Evolutionary conservation across 495 filamentous ascomycete genomes (phyloP).

Genomic region (Rhypophila decipiens): DNA sequence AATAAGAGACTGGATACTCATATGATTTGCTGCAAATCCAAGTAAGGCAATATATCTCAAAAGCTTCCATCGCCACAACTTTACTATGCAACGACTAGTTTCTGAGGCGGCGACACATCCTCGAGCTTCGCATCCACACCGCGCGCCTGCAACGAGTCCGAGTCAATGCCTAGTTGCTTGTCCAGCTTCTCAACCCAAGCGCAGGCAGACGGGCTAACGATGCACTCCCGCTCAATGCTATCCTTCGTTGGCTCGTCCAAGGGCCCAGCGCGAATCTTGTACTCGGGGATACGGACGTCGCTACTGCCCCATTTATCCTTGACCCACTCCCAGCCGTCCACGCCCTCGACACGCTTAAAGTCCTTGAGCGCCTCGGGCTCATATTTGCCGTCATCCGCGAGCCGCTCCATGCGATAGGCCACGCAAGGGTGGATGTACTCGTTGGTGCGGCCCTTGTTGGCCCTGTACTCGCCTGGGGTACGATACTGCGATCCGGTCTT

Average conservation of each 20-base stretch:
- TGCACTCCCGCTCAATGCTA: constrained; percentile 3
- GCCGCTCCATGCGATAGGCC: constrained; percentile 2
- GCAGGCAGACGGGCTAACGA: not conserved
- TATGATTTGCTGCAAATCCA: too few species aligned
- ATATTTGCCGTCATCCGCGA: not conserved
- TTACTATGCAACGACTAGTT: too few species aligned
- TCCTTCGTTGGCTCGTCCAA: too few species aligned
- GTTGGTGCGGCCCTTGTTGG: constrained; percentile 6
- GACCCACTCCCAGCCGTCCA: constrained; percentile 7
- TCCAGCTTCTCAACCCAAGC: constrained; percentile 2
- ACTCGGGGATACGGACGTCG: constrained; percentile 8
- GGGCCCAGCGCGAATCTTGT: constrained; percentile 8
- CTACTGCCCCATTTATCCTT: too few species aligned
- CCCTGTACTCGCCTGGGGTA: constrained; percentile 9
- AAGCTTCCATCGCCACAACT: too few species aligned
- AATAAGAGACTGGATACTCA: too few species aligned
- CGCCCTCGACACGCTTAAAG: constrained; percentile 2
- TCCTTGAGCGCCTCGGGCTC: constrained; percentile 3
- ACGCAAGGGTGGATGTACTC: constrained; percentile 7
- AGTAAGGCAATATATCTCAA: too few species aligned
- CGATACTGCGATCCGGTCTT: constrained; percentile 6
- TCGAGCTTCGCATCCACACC: not conserved
- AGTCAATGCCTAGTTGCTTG: constrained; percentile 5
- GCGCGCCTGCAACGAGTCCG: too few species aligned
- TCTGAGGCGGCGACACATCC: too few species aligned